Percentiles rank a stretch among this genome's conserved stretches.
phyloP scores from a whole-genome alignment of 352 stramenopile species.

The Globisporangium echinulatum region DNA sequence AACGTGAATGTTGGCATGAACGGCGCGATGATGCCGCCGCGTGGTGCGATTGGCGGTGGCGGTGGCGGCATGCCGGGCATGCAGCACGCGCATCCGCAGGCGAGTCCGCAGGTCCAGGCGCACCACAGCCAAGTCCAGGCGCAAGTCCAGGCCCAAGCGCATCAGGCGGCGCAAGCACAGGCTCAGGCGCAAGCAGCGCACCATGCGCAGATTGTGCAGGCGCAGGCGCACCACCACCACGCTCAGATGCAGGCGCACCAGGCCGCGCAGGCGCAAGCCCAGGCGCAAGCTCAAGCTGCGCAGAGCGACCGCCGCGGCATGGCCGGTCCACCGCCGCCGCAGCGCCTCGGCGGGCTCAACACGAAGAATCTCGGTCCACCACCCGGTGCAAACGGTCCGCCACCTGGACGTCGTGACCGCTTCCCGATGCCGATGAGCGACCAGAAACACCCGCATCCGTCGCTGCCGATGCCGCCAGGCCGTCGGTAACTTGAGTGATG shows the following conservation, averaged over 20 bases:
- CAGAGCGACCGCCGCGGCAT: conserved; percentile 55
- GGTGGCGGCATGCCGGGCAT: conserved; percentile 64
- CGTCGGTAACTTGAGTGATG: conserved; percentile 33
- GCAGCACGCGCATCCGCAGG: conserved; percentile 50
- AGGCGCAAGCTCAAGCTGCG: conserved; percentile 7
- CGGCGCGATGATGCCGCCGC: conserved; percentile 56
- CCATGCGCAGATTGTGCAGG: conserved; percentile 45
- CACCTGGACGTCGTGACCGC: conserved; percentile 42
- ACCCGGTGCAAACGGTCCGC: conserved; percentile 24
- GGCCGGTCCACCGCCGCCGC: conserved; percentile 37
- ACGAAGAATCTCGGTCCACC: conserved; percentile 65
- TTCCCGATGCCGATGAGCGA: conserved; percentile 73
- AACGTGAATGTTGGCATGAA: conserved; percentile 48
- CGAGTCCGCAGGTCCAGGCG: conserved; percentile 36
- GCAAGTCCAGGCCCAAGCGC: conserved; percentile 21
- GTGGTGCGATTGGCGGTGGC: conserved; percentile 46
- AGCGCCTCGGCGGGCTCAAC: conserved; percentile 61
- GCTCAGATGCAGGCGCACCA: conserved; percentile 23
- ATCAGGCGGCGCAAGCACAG: conserved; percentile 20
- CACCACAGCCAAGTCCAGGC: conserved; percentile 57
- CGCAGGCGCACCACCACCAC: conserved; percentile 1
- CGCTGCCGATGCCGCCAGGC: conserved; percentile 56
- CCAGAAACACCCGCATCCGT: conserved; percentile 65
- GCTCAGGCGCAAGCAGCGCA: conserved; percentile 37
- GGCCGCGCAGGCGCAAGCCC: conserved; percentile 5